phyloP scores from a whole-genome alignment of 2,329 filamentous ascomycete genomes.

The Fusarium oxysporum region DNA sequence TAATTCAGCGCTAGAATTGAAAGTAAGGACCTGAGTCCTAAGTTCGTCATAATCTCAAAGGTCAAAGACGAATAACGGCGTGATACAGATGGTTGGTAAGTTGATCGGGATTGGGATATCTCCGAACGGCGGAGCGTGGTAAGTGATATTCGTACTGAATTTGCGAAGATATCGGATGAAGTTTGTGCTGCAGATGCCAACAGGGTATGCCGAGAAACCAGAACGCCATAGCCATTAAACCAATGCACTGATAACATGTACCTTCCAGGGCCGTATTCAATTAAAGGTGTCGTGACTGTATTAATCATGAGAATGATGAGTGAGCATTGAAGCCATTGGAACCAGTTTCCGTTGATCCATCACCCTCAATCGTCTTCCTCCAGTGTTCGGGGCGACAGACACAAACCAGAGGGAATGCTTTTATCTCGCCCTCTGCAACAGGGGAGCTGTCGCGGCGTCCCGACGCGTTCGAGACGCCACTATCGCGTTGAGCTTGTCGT shows the following conservation, averaged over 20 bases:
- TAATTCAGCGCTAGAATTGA: conserved; percentile 43
- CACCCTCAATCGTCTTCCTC: conserved; percentile 95
- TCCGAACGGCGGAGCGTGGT: conserved; percentile 2
- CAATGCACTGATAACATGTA: conserved; percentile 46
- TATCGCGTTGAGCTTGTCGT: conserved; percentile 85
- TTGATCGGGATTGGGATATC: conserved; percentile 1
- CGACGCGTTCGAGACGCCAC: conserved; percentile 88
- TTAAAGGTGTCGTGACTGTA: conserved; percentile 40
- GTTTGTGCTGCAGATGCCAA: conserved; percentile 30
- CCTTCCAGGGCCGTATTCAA: conserved; percentile 45
- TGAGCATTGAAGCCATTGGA: conserved; percentile 55
- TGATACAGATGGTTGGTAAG: conserved; percentile 1
- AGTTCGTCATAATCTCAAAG: conserved; percentile 28
- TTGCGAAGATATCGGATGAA: conserved; percentile 22
- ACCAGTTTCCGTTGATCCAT: conserved; percentile 75
- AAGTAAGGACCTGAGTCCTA: conserved; percentile 27
- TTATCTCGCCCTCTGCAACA: conserved; percentile 81
- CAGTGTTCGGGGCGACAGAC: conserved; percentile 96
- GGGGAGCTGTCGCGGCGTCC: conserved; percentile 72
- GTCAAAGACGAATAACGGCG: conserved; percentile 10
- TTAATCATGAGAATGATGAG: conserved; percentile 45
- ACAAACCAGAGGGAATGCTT: conserved; percentile 96
- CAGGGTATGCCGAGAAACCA: conserved; percentile 39
- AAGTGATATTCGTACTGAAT: conserved; percentile 13
- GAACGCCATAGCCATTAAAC: conserved; percentile 52